Conservation (phyloP, 2,329 filamentous ascomycete species). For the Verticillium dahliae region DNA sequence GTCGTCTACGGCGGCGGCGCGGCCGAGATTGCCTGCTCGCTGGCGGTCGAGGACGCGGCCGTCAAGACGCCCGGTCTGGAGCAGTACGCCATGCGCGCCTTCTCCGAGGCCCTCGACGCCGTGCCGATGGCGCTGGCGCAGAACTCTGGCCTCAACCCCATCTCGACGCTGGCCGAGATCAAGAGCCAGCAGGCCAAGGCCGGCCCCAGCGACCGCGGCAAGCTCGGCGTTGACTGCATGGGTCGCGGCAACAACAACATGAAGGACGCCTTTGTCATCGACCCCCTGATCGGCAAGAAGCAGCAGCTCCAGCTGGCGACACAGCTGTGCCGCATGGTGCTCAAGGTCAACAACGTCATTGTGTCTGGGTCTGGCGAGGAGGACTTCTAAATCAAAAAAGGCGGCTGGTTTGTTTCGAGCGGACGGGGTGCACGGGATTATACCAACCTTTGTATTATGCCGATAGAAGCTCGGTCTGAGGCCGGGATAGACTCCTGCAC, state of each 20-base stretch:
- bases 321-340: constrained; percentile 94
- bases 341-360: constrained; percentile 97
- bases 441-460: constrained; percentile 14
- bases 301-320: constrained; percentile 95
- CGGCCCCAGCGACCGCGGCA: constrained; percentile 38
- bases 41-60: constrained; percentile 92
- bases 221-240: constrained; percentile 97
- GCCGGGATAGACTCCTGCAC: not conserved
- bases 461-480: constrained; percentile 10
- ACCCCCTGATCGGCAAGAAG: constrained; percentile 95
- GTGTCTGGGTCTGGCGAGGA: constrained; percentile 81
- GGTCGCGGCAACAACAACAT: constrained; percentile 91
- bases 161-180: constrained; percentile 88
- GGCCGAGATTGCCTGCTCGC: constrained; percentile 92
- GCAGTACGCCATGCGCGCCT: constrained; percentile 98
- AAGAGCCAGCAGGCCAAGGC: constrained; percentile 95
- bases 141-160: constrained; percentile 93
- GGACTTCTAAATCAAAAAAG: constrained; percentile 58
- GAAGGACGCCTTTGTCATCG: constrained; percentile 96
- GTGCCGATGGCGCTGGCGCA: constrained; percentile 94
- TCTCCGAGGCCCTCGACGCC: constrained; percentile 87
- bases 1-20: constrained; percentile 97
- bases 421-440: constrained; percentile 9
- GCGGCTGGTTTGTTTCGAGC: not conserved
- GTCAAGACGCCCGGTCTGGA: constrained; percentile 94